Conservation (phyloP, 2,329 filamentous ascomycete species). For the Stagonosporopsis chrysanthemi region DNA sequence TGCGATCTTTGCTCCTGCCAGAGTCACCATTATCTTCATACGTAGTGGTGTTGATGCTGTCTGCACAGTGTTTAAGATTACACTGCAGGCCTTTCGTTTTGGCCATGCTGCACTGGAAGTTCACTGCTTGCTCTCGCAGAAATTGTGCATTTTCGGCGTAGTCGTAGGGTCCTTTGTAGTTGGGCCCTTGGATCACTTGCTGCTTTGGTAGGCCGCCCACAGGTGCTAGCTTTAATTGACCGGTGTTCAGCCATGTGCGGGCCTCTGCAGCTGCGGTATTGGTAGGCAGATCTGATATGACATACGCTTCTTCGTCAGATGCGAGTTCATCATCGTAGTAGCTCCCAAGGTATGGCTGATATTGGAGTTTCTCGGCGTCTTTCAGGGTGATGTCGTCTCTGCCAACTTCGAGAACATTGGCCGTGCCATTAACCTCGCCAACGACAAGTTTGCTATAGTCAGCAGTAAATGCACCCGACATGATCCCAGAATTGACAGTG, state of each 20-base stretch:
- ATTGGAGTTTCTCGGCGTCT: conserved; percentile 40
- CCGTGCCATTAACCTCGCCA: conserved; percentile 63
- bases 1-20: conserved; percentile 50
- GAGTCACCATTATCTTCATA: conserved; percentile 52
- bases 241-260: conserved; percentile 37
- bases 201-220: conserved; percentile 54
- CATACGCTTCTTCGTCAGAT: background rate
- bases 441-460: conserved; percentile 64
- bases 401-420: conserved; percentile 60
- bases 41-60: conserved; percentile 42
- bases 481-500: conserved; percentile 60
- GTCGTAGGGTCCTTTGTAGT: conserved; percentile 52
- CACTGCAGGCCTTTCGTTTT: conserved; percentile 30
- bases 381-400: conserved; percentile 40
- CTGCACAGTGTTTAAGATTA: conserved; percentile 37
- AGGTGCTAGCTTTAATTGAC: conserved; percentile 46
- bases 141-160: conserved; percentile 30
- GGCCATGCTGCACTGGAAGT: conserved; percentile 44
- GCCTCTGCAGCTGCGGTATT: conserved; percentile 40
- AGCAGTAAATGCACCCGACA: conserved; percentile 64
- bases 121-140: conserved; percentile 38
- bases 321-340: conserved; percentile 12
- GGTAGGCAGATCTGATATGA: background rate
- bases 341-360: conserved; percentile 32
- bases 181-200: conserved; percentile 56